Evolutionary conservation across 257 asterid species (phyloP).

Genomic region (Ballota nigra): DNA sequence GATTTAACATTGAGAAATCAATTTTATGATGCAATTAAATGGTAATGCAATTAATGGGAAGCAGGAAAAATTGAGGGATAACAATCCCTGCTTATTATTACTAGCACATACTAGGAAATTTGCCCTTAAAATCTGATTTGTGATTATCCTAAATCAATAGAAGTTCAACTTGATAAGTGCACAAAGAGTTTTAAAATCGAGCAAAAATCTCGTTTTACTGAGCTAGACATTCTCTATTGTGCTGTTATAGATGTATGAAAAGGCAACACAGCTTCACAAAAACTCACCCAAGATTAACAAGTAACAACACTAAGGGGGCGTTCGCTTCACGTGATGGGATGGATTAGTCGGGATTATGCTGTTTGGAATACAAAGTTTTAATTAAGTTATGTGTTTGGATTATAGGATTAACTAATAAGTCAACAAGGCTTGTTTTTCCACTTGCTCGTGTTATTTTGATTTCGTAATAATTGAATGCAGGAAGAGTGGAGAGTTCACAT

Average conservation of each 20-base stretch:
- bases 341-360: too few relatives aligned
- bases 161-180: not conserved
- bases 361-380: too few relatives aligned
- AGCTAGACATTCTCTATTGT: not conserved
- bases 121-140: not conserved
- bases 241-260: not conserved
- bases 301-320: not conserved
- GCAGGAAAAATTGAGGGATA: not conserved
- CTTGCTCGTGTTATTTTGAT: not conserved
- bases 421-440: too few relatives aligned
- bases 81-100: not conserved
- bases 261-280: not conserved
- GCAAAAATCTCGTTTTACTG: not conserved
- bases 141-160: not conserved
- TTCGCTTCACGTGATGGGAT: too few relatives aligned
- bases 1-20: not conserved
- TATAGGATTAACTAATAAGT: too few relatives aligned
- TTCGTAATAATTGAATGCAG: constrained; percentile 35
- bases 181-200: not conserved
- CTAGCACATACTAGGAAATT: not conserved
- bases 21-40: not conserved
- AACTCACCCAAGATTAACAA: not conserved
- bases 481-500: constrained; percentile 96
- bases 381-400: too few relatives aligned
- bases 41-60: not conserved